A percentile compares a stretch with the other conserved stretches of the same genome.
Conservation (phyloP, 1,139 yeast species). For the Waltiozyma sp. region DNA sequence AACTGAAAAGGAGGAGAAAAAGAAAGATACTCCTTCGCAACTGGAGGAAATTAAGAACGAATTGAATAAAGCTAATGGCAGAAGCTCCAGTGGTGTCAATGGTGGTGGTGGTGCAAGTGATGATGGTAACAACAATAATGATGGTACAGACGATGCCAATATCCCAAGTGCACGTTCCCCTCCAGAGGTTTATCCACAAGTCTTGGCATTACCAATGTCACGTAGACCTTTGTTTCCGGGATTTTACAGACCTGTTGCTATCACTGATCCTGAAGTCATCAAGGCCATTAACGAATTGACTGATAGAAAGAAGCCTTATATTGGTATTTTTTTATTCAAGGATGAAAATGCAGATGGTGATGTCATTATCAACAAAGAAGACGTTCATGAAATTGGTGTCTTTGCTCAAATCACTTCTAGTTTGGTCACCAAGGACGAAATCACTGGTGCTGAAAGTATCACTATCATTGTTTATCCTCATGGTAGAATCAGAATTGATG, state of each 20-base stretch:
- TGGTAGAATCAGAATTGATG: slow-evolving; percentile 66
- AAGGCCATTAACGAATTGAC: slow-evolving; percentile 68
- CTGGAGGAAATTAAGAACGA: slow-evolving; percentile 2
- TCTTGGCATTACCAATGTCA: slow-evolving; percentile 47
- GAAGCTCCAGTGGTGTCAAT: slow-evolving; percentile 7
- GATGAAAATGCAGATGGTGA: slow-evolving; percentile 68
- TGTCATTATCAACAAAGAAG: slow-evolving; percentile 48
- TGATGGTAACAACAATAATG: slow-evolving; percentile 16
- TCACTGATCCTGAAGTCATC: slow-evolving; percentile 77
- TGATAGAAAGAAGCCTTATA: slow-evolving; percentile 70
- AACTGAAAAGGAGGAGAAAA: slow-evolving; percentile 10
- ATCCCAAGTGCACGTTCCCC: slow-evolving; percentile 7
- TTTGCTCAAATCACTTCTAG: slow-evolving; percentile 74
- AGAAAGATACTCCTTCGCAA: slow-evolving; percentile 5
- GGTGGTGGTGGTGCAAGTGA: slow-evolving; percentile 4
- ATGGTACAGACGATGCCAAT: slow-evolving; percentile 13
- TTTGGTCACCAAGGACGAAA: slow-evolving; percentile 45
- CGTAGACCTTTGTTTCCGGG: slow-evolving; percentile 54
- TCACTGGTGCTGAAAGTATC: slow-evolving; percentile 45
- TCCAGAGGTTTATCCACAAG: slow-evolving; percentile 46
- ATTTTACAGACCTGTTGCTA: slow-evolving; percentile 59
- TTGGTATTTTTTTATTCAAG: slow-evolving; percentile 72
- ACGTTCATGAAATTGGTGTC: slow-evolving; percentile 73
- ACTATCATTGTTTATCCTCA: slow-evolving; percentile 69
- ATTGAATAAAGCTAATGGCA: slow-evolving; percentile 3